Base-by-base conservation (phyloP, 2,329 filamentous ascomycete species). In the Cytospora leucostoma region DNA sequence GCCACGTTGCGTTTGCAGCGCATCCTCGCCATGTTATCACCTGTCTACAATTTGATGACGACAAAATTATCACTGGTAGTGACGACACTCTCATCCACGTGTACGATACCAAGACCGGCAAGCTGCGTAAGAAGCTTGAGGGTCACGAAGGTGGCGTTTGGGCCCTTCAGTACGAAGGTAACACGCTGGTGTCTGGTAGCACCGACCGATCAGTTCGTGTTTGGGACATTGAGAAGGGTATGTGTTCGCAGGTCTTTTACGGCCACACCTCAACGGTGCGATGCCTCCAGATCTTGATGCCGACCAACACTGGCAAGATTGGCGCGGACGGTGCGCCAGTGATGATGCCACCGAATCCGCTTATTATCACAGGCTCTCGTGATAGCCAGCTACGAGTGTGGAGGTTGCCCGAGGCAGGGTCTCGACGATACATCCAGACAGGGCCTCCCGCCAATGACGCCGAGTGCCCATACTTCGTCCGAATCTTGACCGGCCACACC, bases 161-260 rank as follows among this genome's bases (percentile, higher is more conserved):
- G 95, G 95, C 95, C 35, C 79, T 99, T 59, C 93, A 98, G 74
- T 99, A 98, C 73, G 89, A 97, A 73, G 94, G 93, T 57, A 97
- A 98, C 73, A 92, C 91, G 17, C 80, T 99, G 21, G 95, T 99
- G 2, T 99, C 95, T 17, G 95, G 95, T 2, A 97, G 93, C 7
- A 99, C 95, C 0, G 95, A 99, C 76, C 85, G 95, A 54, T 96
- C 95, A 12, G 95, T 99, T n/a, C 88, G 95, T n/a, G 94, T 99
- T 0, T 99, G 95, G 95, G 94, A 99, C 73, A 97, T 99, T 67
- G 92, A 96, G 72, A 90, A 90, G 70, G 95, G 93, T 0, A 85
- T 91, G 53, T 97, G 94, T 75, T 94, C 93, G 12, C 95, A 99
- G 73, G 89, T 97, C 0, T 99, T 99, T 74, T 93, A 97, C 72